These are phyloP conservation scores for Podaxis sp. DNA, from an alignment of 768 basidiomycete species.

Conservation along the genomic window DNA sequence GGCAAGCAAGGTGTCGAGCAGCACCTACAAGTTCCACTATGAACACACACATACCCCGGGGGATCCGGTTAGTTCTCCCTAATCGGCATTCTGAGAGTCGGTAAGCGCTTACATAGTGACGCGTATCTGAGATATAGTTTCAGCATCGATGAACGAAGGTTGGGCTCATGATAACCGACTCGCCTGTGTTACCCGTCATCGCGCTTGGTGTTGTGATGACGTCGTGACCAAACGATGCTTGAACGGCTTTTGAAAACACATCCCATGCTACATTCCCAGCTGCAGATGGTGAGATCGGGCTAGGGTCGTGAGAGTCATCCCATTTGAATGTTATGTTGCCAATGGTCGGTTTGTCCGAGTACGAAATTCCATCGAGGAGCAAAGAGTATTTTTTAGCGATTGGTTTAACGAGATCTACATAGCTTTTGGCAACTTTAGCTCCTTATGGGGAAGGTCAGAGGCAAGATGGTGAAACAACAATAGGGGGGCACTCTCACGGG, in stretches of 20 bases:
- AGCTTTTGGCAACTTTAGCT: conserved; percentile 17
- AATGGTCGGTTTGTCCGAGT: conserved; percentile 20
- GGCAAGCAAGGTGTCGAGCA: neutral
- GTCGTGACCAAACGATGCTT: conserved; percentile 25
- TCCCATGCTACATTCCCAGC: conserved; percentile 23
- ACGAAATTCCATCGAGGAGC: conserved; percentile 17
- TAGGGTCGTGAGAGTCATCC: conserved; percentile 21
- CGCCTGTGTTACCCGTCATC: conserved; percentile 31
- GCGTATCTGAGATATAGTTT: conserved; percentile 22
- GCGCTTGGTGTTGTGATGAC: conserved; percentile 28
- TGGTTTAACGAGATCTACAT: conserved; percentile 22
- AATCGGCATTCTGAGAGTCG: neutral
- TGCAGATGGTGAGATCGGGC: conserved; percentile 25
- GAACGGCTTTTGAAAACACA: conserved; percentile 25
- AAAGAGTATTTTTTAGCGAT: conserved; percentile 27
- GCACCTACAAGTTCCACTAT: conserved; percentile 26
- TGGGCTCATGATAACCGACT: neutral
- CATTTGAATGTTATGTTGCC: conserved; percentile 26
- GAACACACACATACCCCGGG: neutral
- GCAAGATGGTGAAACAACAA: neutral
- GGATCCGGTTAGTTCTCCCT: neutral
- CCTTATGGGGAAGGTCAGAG: conserved; percentile 12
- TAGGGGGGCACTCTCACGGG: conserved; percentile 18
- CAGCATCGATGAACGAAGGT: neutral
- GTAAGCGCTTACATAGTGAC: conserved; percentile 24